Evolutionary conservation across 495 filamentous ascomycete genomes (phyloP).

Genomic region (Aspergillus affinis): DNA sequence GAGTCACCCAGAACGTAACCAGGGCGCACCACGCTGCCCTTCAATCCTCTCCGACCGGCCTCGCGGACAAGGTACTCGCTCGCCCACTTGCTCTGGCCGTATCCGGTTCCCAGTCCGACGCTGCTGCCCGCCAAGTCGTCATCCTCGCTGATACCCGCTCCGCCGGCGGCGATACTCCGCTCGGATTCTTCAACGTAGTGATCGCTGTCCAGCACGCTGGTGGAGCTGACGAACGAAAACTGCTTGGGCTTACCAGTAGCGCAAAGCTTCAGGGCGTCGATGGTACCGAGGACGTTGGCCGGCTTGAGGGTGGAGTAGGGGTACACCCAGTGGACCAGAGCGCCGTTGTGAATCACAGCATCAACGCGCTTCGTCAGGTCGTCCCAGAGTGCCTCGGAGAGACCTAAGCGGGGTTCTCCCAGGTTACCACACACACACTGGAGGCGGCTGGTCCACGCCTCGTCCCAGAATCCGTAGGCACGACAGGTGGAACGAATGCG

Average conservation of each 20-base stretch:
- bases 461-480: constrained; percentile 78
- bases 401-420: constrained; percentile 66
- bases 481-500: constrained; percentile 45
- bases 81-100: constrained; percentile 89
- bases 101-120: constrained; percentile 74
- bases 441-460: constrained; percentile 63
- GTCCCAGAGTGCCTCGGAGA: constrained; percentile 63
- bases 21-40: constrained; percentile 74
- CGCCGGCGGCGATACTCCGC: constrained; percentile 50
- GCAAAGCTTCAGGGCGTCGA: constrained; percentile 76
- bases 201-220: constrained; percentile 76
- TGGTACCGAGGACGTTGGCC: constrained; percentile 78
- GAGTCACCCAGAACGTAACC: constrained; percentile 85
- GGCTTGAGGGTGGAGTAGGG: constrained; percentile 73
- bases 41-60: constrained; percentile 75
- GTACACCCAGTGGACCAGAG: constrained; percentile 83
- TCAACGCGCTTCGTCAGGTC: constrained; percentile 64
- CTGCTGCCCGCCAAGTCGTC: constrained; percentile 67
- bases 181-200: constrained; percentile 76
- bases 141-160: constrained; percentile 56
- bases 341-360: constrained; percentile 88
- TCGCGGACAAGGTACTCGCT: constrained; percentile 78
- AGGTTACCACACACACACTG: constrained; percentile 72
- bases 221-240: constrained; percentile 84
- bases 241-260: constrained; percentile 74